Percentiles rank a stretch among this genome's conserved stretches.
Conservation (phyloP, 179 eudicot species). For the Spinacia oleracea region DNA sequence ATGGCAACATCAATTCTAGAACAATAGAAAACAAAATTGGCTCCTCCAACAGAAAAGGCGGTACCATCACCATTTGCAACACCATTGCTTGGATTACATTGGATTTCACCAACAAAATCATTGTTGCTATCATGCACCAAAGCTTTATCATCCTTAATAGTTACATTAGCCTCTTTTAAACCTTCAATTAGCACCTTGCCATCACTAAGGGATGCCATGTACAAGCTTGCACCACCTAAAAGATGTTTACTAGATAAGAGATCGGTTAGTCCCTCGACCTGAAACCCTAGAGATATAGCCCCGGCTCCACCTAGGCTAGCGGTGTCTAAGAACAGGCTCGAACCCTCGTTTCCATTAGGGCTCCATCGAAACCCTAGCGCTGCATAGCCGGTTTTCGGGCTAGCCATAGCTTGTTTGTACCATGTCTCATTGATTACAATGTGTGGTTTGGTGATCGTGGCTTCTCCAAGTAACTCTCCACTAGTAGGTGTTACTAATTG, state of each 20-base stretch:
- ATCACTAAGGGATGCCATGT: constrained; percentile 39
- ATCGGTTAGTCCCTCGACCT: constrained; percentile 24
- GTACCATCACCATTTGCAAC: constrained; percentile 18
- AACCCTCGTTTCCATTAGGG: constrained; percentile 11
- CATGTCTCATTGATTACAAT: constrained; percentile 21
- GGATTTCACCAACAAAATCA: constrained; percentile 33
- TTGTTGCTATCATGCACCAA: constrained; percentile 20
- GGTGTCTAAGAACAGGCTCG: constrained; percentile 32
- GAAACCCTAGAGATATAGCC: constrained; percentile 51
- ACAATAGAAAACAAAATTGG: constrained; percentile 37
- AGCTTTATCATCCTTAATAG: constrained; percentile 19
- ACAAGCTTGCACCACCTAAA: constrained; percentile 46
- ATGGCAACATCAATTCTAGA: constrained; percentile 45
- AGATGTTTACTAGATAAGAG: constrained; percentile 31
- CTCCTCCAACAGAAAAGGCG: constrained; percentile 36
- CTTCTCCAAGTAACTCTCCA: constrained; percentile 48
- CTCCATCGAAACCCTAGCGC: constrained; percentile 40
- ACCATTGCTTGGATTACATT: constrained; percentile 33
- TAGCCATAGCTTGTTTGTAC: constrained; percentile 41
- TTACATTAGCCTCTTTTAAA: constrained; percentile 22
- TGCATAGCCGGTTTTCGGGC: constrained; percentile 37
- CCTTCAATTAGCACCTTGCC: constrained; percentile 24
- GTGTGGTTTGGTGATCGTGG: constrained; percentile 19
- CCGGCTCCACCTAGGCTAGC: constrained; percentile 37
- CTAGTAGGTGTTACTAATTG: constrained; percentile 41